Base-by-base conservation (phyloP, 2,329 filamentous ascomycete genomes). In the Volutella citrinella region DNA sequence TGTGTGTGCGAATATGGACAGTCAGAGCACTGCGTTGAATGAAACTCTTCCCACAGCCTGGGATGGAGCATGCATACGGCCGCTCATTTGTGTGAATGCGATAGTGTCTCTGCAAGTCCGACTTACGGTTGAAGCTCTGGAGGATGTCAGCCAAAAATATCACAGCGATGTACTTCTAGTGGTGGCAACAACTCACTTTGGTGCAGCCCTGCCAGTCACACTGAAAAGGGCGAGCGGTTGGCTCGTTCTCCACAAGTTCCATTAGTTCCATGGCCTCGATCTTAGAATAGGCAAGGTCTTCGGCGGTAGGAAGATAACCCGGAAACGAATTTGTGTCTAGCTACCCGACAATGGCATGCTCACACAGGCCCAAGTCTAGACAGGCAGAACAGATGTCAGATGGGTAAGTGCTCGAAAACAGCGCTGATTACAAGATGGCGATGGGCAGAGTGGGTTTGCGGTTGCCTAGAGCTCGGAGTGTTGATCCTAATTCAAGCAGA, bases 121-220 rank as follows among this genome's bases (percentile, higher is more conserved):
- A 84, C 59, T 84, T 84, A 51, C 81, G 72, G 60, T 84, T 84
- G 66, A 85, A 85, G 62, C 77, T 81, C 81, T 84, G 47, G 2
- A 22, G 30, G 14, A 19, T 28, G 45, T 49, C 19, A 52, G 43
- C 19, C 17, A n/a, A n/a, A n/a, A n/a, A n/a, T n/a, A n/a, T n/a
- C n/a, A n/a, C n/a, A n/a, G n/a, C n/a, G n/a, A n/a, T n/a, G n/a
- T n/a, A n/a, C n/a, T 15, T 11, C n/a, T 6, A 12, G 14, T 21
- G 14, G 38, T 19, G 14, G 23, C 23, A 34, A 37, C 10, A 24
- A 57, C 68, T 38, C 60, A 82, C 78, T 69, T 82, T 82, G 51
- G 66, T 73, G 59, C 78, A 82, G 15, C 65, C 61, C 42, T 75
- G 64, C 78, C 78, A 82, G 49, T 79, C 74, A 57, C 78, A 82